These are phyloP conservation scores for Phytophthora fragariaefolia DNA, from an alignment of 352 stramenopile genomes.

Conservation along the genomic window DNA sequence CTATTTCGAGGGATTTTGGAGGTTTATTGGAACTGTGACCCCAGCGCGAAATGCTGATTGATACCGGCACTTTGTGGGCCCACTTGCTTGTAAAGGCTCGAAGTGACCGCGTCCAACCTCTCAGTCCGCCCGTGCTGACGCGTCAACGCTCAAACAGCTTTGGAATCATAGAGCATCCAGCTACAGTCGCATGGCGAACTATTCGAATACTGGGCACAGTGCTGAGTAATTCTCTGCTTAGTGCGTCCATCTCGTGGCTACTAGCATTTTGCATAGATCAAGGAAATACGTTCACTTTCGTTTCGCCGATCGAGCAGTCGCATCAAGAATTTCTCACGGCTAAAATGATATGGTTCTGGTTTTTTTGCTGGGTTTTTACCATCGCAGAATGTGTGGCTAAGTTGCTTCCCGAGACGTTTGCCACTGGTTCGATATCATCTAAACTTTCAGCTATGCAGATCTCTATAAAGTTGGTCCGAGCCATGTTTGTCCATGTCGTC, in stretches of 20 bases:
- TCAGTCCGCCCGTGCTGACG: not conserved
- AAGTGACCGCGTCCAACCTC: conserved; percentile 19
- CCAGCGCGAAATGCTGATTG: not conserved
- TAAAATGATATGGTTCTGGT: conserved; percentile 33
- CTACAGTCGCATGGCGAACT: conserved; percentile 4
- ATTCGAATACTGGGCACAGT: conserved; percentile 29
- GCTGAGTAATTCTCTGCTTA: conserved; percentile 31
- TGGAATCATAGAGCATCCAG: not conserved
- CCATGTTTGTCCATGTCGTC: conserved; percentile 19
- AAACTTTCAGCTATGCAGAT: conserved; percentile 6
- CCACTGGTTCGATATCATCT: not conserved
- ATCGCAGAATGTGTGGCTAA: conserved; percentile 27
- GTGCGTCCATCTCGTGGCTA: conserved; percentile 26
- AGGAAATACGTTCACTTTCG: conserved; percentile 18
- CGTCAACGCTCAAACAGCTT: conserved; percentile 11
- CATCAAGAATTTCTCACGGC: conserved; percentile 18
- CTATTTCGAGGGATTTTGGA: not conserved
- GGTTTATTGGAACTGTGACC: not conserved
- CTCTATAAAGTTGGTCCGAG: conserved; percentile 16
- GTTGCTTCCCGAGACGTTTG: conserved; percentile 24
- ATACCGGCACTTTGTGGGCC: conserved; percentile 4
- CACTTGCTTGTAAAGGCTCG: conserved; percentile 20
- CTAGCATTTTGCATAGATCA: conserved; percentile 15
- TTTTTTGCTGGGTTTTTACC: conserved; percentile 30
- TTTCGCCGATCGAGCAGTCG: conserved; percentile 5